Conservation (phyloP, 2,329 filamentous ascomycete species). For the Cadophora malorum region DNA sequence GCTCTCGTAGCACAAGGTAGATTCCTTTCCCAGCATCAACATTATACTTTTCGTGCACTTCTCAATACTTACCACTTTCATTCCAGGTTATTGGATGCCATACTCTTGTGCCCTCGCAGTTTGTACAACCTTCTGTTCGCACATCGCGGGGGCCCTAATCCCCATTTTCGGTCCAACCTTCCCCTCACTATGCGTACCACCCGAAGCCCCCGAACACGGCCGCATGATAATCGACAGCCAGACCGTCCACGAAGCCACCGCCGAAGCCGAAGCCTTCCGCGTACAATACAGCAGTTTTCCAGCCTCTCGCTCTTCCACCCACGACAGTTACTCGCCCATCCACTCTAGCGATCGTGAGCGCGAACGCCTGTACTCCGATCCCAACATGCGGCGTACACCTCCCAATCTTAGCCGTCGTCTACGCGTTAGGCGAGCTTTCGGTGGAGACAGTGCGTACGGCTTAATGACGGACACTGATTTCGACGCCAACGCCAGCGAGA, state of each 20-base stretch:
- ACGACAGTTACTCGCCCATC: conserved; percentile 42
- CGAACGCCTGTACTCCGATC: conserved; percentile 4
- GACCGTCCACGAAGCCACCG: conserved; percentile 60
- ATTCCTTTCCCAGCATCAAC: not conserved
- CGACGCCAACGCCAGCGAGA: conserved; percentile 42
- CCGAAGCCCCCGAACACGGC: conserved; percentile 67
- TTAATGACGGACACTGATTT: conserved; percentile 49
- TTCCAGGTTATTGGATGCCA: conserved; percentile 93
- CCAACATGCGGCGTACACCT: conserved; percentile 31
- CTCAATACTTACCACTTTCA: conserved; percentile 10
- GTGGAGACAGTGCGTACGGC: conserved; percentile 49
- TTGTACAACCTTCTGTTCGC: conserved; percentile 87
- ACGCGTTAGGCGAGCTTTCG: conserved; percentile 45
- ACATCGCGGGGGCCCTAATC: conserved; percentile 83
- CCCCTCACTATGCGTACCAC: conserved; percentile 70
- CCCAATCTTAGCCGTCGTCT: conserved; percentile 36
- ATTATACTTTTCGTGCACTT: conserved; percentile 16
- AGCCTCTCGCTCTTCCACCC: conserved; percentile 29
- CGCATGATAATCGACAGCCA: conserved; percentile 69
- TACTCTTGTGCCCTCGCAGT: conserved; percentile 85
- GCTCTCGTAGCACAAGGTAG: conserved; percentile 87
- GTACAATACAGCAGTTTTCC: conserved; percentile 37
- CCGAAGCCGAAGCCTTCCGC: conserved; percentile 55
- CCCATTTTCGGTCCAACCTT: conserved; percentile 90
- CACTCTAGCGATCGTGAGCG: conserved; percentile 36